Base-by-base conservation (phyloP, 2,329 filamentous ascomycete species). In the Xylaria arbuscula region DNA sequence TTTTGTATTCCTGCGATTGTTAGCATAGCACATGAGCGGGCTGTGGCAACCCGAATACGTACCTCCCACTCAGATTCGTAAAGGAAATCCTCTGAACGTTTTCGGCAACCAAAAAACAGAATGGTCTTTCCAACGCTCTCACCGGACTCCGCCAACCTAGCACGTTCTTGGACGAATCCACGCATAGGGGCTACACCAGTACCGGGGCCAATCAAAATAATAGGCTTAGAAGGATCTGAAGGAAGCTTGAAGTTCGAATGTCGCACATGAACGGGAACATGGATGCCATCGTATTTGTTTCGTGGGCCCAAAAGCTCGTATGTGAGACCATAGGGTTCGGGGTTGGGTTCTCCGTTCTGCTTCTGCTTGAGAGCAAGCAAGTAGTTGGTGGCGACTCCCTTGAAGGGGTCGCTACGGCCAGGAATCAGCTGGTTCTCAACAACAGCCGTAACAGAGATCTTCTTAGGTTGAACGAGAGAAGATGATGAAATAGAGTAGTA, bases 401-500 rank as follows among this genome's bases (percentile, higher is more conserved):
- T 94, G 82, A 99, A 92, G 9, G 86, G 82, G 58, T 97, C 91
- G 38, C 88, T 85, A 57, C 93, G 90, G 72, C 92, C 92, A 22
- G 93, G 90, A 72, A 97, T 88, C 67, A 88, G 83, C 74, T 94
- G 87, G 13, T 91, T 93, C 80, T 98, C 96, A 67, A 99, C 95
- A 48, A 98, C 92, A 66, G 95, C 95, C 17, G 96, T 99, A 76
- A 99, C 92, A 69, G 96, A 93, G 73, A 99, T 94, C 84, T 94
- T 95, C 82, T 97, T 91, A 79, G 96, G 94, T 79, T 99, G 94
- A 17, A 97, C 94, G 9, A 94, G 81, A 7, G 96, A 98, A 0
- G 96, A 98, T 0, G 97, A 99, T 1, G 96, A 99, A 80, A 99
- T 99, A 58, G 97, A 99, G 85, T 99, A 99, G 86, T 98, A 99